Conservation (phyloP, 2,329 filamentous ascomycete genomes). For the Aureobasidium pullulans region DNA sequence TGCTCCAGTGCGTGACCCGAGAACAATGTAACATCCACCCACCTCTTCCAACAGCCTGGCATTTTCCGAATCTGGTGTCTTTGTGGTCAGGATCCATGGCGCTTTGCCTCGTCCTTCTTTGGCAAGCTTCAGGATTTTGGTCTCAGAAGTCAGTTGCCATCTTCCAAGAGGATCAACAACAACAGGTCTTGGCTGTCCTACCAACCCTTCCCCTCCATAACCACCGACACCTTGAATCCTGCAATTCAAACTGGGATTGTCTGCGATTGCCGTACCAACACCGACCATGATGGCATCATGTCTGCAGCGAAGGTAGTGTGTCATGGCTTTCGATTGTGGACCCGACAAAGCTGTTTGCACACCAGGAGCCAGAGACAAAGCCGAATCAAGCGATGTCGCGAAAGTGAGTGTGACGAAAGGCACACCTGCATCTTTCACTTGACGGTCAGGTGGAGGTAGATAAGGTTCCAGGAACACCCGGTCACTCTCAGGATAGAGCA, state of each 20-base stretch:
- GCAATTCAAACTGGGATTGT: conserved; percentile 81
- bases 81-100: conserved; percentile 60
- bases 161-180: conserved; percentile 72
- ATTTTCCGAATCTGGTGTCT: conserved; percentile 32
- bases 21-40: conserved; percentile 19
- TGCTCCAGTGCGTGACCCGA: conserved; percentile 3
- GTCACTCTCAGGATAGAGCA: conserved; percentile 35
- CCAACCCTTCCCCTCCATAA: conserved; percentile 45
- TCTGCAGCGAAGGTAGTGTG: conserved; percentile 74
- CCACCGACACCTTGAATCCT: conserved; percentile 57
- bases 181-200: conserved; percentile 68
- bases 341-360: conserved; percentile 79
- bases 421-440: neutral
- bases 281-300: conserved; percentile 84
- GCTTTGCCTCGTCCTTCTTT: conserved; percentile 59
- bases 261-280: conserved; percentile 73
- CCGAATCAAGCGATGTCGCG: conserved; percentile 80
- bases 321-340: conserved; percentile 80
- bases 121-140: conserved; percentile 59
- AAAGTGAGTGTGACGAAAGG: conserved; percentile 75
- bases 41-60: conserved; percentile 32
- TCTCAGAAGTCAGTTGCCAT: conserved; percentile 54
- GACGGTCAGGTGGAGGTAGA: conserved; percentile 25
- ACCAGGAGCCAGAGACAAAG: conserved; percentile 68
- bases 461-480: conserved; percentile 45